Evolutionary conservation across 2,329 filamentous ascomycete genomes (phyloP).

Genomic region (Penicillium verrucosum): DNA sequence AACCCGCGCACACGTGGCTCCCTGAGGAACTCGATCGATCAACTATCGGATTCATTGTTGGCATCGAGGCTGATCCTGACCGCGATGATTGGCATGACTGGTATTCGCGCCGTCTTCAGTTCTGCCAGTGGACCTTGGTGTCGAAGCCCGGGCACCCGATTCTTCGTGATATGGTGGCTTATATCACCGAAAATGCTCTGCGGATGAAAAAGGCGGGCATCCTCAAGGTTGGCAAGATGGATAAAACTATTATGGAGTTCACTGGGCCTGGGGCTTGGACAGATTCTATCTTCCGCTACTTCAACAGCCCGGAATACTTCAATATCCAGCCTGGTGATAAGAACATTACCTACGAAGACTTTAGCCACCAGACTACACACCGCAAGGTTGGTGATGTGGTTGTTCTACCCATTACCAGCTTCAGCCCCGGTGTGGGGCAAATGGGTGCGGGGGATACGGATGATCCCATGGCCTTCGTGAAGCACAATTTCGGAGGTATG

Average conservation of each 20-base stretch:
- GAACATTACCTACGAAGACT: constrained; percentile 80
- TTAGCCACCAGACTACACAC: constrained; percentile 77
- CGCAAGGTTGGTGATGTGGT: constrained; percentile 93
- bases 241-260: constrained; percentile 83
- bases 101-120: constrained; percentile 95
- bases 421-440: constrained; percentile 89
- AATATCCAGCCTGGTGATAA: constrained; percentile 65
- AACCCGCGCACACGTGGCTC: constrained; percentile 83
- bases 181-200: constrained; percentile 79
- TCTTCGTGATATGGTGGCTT: constrained; percentile 78
- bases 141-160: constrained; percentile 91
- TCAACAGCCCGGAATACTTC: constrained; percentile 89
- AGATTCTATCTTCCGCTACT: constrained; percentile 84
- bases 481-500: constrained; percentile 90
- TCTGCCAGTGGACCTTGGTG: constrained; percentile 99
- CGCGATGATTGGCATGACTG: constrained; percentile 87
- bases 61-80: constrained; percentile 95
- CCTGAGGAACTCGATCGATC: constrained; percentile 72
- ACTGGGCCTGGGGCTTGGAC: constrained; percentile 96
- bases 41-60: constrained; percentile 80
- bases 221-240: constrained; percentile 58
- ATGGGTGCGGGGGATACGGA: constrained; percentile 88
- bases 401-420: constrained; percentile 92
- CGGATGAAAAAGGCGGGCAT: constrained; percentile 65
- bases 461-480: constrained; percentile 95